Conservation (phyloP, 495 filamentous ascomycete genomes). For the Neurospora sp. region DNA sequence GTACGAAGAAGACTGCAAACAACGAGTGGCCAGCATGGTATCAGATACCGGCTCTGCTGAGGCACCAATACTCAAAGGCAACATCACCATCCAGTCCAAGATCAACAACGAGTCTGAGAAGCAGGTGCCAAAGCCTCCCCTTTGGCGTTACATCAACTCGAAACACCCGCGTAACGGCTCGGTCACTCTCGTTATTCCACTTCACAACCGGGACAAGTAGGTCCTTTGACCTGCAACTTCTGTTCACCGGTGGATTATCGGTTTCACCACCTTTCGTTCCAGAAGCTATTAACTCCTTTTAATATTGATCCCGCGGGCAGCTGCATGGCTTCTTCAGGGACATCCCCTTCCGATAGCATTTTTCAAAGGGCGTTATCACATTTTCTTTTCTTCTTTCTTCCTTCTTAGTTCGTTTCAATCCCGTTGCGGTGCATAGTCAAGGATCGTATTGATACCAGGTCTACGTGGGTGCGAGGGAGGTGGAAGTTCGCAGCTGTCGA, state of each 20-base stretch:
- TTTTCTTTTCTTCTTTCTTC: neutral
- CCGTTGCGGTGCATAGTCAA: neutral
- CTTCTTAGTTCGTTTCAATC: neutral
- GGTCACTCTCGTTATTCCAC: neutral
- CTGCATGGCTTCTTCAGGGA: neutral
- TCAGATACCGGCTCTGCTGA: neutral
- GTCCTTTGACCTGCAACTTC: neutral
- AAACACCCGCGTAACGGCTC: constrained; percentile 8
- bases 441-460: neutral
- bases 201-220: neutral
- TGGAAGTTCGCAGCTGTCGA: neutral
- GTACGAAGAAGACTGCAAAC: neutral
- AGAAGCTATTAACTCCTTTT: neutral
- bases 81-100: neutral
- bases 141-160: constrained; percentile 15
- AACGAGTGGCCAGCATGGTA: neutral
- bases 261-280: neutral
- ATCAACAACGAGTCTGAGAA: neutral
- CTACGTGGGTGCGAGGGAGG: neutral
- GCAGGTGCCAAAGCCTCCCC: constrained; percentile 2
- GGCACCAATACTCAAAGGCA: neutral
- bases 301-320: neutral
- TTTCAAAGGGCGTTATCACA: neutral
- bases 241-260: neutral
- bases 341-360: neutral